Conservation (phyloP, 2,329 filamentous ascomycete genomes). For the Verticillium longisporum region DNA sequence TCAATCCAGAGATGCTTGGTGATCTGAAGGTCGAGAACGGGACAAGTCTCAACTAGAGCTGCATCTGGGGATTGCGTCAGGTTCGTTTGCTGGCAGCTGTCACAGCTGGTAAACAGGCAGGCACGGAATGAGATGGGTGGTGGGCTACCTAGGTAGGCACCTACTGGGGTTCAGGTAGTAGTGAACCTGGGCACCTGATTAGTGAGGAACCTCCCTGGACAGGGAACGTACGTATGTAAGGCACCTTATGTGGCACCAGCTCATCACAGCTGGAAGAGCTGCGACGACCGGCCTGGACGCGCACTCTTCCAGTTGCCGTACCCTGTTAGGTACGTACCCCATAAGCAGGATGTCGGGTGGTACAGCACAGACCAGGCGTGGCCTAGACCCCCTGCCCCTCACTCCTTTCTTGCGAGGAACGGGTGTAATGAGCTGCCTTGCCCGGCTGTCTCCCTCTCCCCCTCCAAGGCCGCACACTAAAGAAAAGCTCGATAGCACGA, state of each 20-base stretch:
- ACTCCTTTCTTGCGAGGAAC: slow-evolving; percentile 4
- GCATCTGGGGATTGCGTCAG: background rate
- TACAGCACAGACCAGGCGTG: background rate
- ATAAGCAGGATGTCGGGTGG: background rate
- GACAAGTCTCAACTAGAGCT: background rate
- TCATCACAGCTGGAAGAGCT: too few species aligned
- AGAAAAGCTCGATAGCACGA: slow-evolving; percentile 11
- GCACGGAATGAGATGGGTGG: too few species aligned
- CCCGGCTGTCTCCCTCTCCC: slow-evolving; percentile 8
- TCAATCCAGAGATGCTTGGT: background rate
- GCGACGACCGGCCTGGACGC: background rate
- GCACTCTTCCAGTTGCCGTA: background rate
- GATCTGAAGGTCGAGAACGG: background rate
- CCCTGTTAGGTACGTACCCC: background rate
- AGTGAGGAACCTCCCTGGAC: too few species aligned
- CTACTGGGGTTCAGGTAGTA: too few species aligned
- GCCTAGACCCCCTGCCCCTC: slow-evolving; percentile 6
- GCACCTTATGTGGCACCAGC: too few species aligned
- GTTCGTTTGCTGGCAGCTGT: background rate
- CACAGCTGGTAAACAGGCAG: background rate
- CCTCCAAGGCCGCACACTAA: slow-evolving; percentile 10
- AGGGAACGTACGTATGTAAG: too few species aligned
- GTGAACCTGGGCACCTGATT: too few species aligned
- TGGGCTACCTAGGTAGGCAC: too few species aligned
- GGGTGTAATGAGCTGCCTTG: background rate